phyloP scores from a whole-genome alignment of 768 basidiomycete species.

The Lepiota subincarnata region DNA sequence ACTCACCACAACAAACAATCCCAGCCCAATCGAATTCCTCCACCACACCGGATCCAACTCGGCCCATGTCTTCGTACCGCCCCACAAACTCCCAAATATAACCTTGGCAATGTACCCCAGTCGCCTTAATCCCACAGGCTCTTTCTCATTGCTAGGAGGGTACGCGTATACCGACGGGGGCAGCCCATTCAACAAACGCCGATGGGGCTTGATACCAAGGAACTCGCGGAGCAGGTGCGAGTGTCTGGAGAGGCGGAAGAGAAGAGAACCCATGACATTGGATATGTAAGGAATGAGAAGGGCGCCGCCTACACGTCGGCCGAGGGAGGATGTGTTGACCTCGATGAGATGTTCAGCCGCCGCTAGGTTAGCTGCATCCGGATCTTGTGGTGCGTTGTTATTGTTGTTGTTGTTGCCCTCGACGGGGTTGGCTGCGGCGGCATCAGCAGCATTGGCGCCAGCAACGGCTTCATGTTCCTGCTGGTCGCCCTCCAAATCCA shows the following conservation, averaged over 20 bases:
- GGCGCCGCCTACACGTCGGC: slow-evolving; percentile 66
- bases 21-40: slow-evolving; percentile 68
- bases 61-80: slow-evolving; percentile 58
- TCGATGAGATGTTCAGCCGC: slow-evolving; percentile 59
- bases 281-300: slow-evolving; percentile 66
- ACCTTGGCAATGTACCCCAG: slow-evolving; percentile 27
- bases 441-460: slow-evolving; percentile 14
- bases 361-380: slow-evolving; percentile 36
- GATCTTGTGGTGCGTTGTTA: slow-evolving; percentile 26
- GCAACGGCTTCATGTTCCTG: slow-evolving; percentile 7
- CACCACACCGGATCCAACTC: slow-evolving; percentile 75
- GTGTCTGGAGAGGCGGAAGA: slow-evolving; percentile 49
- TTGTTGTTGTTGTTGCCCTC: slow-evolving; percentile 18
- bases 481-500: slow-evolving; percentile 16
- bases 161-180: slow-evolving; percentile 15
- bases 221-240: slow-evolving; percentile 37
- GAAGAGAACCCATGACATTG: slow-evolving; percentile 56
- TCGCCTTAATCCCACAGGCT: slow-evolving; percentile 16
- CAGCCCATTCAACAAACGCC: slow-evolving; percentile 10
- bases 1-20: slow-evolving; percentile 62
- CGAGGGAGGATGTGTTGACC: slow-evolving; percentile 55
- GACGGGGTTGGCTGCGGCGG: slow-evolving; percentile 16
- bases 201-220: slow-evolving; percentile 23
- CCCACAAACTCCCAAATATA: slow-evolving; percentile 45
- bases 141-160: slow-evolving; percentile 8